Conservation (phyloP, 371 early-diverging fungal species). For the Mortierella sp. region DNA sequence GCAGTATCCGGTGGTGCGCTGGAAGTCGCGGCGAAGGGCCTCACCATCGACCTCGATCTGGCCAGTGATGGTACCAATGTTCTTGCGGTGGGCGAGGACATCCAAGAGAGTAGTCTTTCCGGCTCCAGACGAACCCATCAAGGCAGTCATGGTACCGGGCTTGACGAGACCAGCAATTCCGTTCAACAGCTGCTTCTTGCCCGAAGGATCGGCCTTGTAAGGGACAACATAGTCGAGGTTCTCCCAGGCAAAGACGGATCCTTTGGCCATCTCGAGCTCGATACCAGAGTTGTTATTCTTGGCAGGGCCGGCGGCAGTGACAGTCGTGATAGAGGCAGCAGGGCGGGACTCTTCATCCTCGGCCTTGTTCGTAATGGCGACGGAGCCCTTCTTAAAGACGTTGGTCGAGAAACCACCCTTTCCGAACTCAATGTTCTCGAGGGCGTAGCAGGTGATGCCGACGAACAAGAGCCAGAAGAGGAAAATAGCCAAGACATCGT, state of each 20-base stretch:
- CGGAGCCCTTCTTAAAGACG: slow-evolving; percentile 60
- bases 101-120: slow-evolving; percentile 93
- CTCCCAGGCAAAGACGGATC: slow-evolving; percentile 60
- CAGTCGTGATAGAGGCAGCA: slow-evolving; percentile 22
- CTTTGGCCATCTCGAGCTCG: slow-evolving; percentile 56
- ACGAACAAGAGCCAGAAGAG: slow-evolving; percentile 64
- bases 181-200: slow-evolving; percentile 58
- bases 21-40: slow-evolving; percentile 67
- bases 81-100: slow-evolving; percentile 83
- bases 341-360: slow-evolving; percentile 24
- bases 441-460: slow-evolving; percentile 50
- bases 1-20: slow-evolving; percentile 83
- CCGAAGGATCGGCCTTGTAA: slow-evolving; percentile 48
- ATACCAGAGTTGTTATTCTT: slow-evolving; percentile 7
- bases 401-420: slow-evolving; percentile 66
- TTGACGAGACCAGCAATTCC: slow-evolving; percentile 61
- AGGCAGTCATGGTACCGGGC: slow-evolving; percentile 80
- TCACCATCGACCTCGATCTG: slow-evolving; percentile 58
- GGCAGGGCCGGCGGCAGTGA: slow-evolving; percentile 14
- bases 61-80: slow-evolving; percentile 80
- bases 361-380: slow-evolving; percentile 14
- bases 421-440: slow-evolving; percentile 64
- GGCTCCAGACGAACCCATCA: slow-evolving; percentile 92
- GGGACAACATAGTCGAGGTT: slow-evolving; percentile 59
- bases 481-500: slow-evolving; percentile 61